Evolutionary conservation across 2,329 filamentous ascomycete genomes (phyloP).

Genomic region (Emergomyces orientalis): DNA sequence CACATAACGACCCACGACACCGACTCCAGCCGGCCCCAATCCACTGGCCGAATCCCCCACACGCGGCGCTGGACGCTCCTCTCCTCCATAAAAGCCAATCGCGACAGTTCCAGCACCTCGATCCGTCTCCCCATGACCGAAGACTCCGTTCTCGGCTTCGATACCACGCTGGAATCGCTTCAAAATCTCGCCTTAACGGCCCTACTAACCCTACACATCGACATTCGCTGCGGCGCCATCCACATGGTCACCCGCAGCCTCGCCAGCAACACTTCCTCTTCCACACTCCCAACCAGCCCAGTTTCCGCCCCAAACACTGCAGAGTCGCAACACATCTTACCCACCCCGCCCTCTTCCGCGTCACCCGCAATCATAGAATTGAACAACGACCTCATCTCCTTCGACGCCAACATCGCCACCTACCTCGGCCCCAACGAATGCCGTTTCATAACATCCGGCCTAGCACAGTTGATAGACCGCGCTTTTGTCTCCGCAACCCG

Average conservation of each 20-base stretch:
- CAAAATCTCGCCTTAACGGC: constrained; percentile 69
- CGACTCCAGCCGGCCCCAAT: constrained; percentile 45
- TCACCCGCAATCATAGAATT: constrained; percentile 66
- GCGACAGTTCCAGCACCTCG: constrained; percentile 42
- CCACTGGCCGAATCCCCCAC: constrained; percentile 39
- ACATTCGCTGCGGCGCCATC: constrained; percentile 76
- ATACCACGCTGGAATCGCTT: constrained; percentile 74
- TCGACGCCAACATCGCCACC: constrained; percentile 69
- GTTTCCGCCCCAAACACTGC: constrained; percentile 21
- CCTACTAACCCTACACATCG: constrained; percentile 77
- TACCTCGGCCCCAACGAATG: constrained; percentile 65
- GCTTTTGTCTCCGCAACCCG: constrained; percentile 65
- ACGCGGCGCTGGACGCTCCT: constrained; percentile 77
- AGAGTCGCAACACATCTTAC: constrained; percentile 45
- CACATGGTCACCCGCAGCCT: constrained; percentile 62
- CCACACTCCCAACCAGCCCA: constrained; percentile 18
- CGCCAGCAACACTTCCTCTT: constrained; percentile 40
- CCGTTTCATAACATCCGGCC: constrained; percentile 64
- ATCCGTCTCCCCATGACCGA: constrained; percentile 81
- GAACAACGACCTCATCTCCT: constrained; percentile 73
- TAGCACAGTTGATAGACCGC: constrained; percentile 68
- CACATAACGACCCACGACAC: constrained; percentile 74
- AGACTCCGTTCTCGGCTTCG: constrained; percentile 79
- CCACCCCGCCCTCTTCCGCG: constrained; percentile 35
- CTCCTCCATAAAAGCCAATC: constrained; percentile 49